Percentiles rank a stretch among this genome's conserved stretches.
Evolutionary conservation across 2,329 filamentous ascomycete genomes (phyloP).

Genomic region (Pseudogymnoascus sp.): DNA sequence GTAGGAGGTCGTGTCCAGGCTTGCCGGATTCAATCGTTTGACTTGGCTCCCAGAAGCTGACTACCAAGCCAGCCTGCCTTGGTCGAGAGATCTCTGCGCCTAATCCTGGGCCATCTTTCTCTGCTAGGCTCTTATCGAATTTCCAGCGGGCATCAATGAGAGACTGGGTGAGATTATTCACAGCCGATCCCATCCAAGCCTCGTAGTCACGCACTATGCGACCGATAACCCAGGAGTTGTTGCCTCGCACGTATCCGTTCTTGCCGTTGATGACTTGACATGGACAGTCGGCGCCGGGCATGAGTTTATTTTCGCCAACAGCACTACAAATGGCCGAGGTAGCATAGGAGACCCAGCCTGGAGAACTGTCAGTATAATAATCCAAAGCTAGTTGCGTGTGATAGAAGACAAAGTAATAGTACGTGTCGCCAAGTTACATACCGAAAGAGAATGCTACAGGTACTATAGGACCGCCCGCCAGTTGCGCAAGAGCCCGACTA

Average conservation of each 20-base stretch:
- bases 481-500: conserved; percentile 28
- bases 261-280: conserved; percentile 31
- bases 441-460: conserved; percentile 30
- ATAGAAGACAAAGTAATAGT: background rate
- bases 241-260: conserved; percentile 32
- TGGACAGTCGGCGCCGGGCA: conserved; percentile 30
- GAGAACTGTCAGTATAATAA: background rate
- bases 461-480: conserved; percentile 23
- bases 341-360: conserved; percentile 26
- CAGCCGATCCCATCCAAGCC: conserved; percentile 21
- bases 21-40: conserved; percentile 12
- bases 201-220: conserved; percentile 37
- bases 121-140: background rate
- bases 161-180: conserved; percentile 12
- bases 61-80: conserved; percentile 16
- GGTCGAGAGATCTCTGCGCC: conserved; percentile 20
- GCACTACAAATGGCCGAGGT: conserved; percentile 19
- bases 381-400: background rate
- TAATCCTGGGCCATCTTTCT: conserved; percentile 15
- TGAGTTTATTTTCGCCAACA: conserved; percentile 26
- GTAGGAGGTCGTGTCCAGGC: conserved; percentile 14
- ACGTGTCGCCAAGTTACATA: background rate
- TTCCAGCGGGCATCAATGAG: conserved; percentile 11
- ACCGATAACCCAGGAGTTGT: conserved; percentile 37
- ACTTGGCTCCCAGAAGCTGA: conserved; percentile 18